phyloP scores from a whole-genome alignment of 495 filamentous ascomycete genomes.

The Penicillium goetzii region DNA sequence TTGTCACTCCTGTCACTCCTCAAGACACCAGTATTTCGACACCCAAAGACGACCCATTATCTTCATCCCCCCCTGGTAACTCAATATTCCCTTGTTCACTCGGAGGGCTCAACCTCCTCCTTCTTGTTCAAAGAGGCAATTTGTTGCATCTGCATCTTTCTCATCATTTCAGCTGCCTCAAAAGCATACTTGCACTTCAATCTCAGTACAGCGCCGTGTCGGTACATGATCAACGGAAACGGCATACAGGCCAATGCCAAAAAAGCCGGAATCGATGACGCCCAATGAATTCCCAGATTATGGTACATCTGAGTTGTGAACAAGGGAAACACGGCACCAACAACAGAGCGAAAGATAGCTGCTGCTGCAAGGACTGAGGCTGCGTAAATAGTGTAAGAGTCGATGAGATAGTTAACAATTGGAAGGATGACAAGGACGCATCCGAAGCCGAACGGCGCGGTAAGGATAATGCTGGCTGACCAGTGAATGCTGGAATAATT shows the following conservation, averaged over 20 bases:
- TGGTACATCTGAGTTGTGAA: conserved; percentile 69
- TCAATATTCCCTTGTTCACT: not conserved
- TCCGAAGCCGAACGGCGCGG: not conserved
- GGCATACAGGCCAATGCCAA: conserved; percentile 61
- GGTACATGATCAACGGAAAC: not conserved
- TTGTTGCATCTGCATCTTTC: not conserved
- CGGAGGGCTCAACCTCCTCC: not conserved
- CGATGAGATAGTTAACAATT: conserved; percentile 62
- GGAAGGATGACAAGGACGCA: not conserved
- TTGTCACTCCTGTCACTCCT: too few relatives aligned
- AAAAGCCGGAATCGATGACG: conserved; percentile 66
- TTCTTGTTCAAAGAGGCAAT: not conserved
- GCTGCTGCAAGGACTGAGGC: conserved; percentile 70
- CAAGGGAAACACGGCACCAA: conserved; percentile 70
- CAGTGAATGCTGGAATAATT: not conserved
- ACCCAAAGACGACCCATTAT: not conserved
- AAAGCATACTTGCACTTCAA: not conserved
- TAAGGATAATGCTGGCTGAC: not conserved
- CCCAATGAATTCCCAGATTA: conserved; percentile 69
- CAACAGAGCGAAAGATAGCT: conserved; percentile 56
- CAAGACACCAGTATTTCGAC: too few relatives aligned
- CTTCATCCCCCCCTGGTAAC: not conserved
- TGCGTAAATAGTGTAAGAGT: conserved; percentile 68
- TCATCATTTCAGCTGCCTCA: not conserved
- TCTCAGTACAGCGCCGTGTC: not conserved